Base-by-base conservation (phyloP, 1,284 basidiomycete genomes). In the Bjerkandera adusta region DNA sequence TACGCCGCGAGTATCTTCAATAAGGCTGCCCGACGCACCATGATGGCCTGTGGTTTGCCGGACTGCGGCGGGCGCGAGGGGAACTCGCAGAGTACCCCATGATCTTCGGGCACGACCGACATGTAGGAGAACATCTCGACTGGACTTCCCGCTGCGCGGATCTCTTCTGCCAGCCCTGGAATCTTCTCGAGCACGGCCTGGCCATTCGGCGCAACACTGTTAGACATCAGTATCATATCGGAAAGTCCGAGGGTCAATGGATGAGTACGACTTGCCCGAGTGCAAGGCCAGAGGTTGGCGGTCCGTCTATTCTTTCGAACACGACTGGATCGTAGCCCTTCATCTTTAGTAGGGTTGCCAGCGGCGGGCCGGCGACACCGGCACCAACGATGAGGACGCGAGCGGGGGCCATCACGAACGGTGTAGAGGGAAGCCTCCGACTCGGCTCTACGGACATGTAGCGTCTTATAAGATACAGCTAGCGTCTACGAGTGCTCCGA, bases 361-460 rank as follows among this genome's bases (percentile, higher is more conserved):
- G 65, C 1, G 72, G 63, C n/a, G 73, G 71, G 13, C 73, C 74
- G 5, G 68, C 72, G 32, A 75, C 68, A 4, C 72, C 73, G 21
- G 40, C 46, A 20, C 46, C 46, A n/a, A 48, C 36, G n/a, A 48
- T 27, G 29, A 37, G 34, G 13, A 48, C 36, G 35, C 37, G 42
- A n/a, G 46, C 38, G 30, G 40, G 15, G 10, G 39, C 6, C 45
- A 43, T 43, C n/a, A n/a, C n/a, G n/a, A n/a, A n/a, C n/a, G n/a
- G n/a, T n/a, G n/a, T n/a, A n/a, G n/a, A n/a, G n/a, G n/a, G n/a
- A n/a, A n/a, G n/a, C n/a, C n/a, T n/a, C n/a, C n/a, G n/a, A n/a
- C n/a, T n/a, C n/a, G n/a, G n/a, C n/a, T n/a, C n/a, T n/a, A n/a
- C n/a, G n/a, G n/a, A n/a, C n/a, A n/a, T n/a, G n/a, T n/a, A n/a